Evolutionary conservation across 2,329 filamentous ascomycete species (phyloP).

Genomic region (Neofusicoccum parvum): DNA sequence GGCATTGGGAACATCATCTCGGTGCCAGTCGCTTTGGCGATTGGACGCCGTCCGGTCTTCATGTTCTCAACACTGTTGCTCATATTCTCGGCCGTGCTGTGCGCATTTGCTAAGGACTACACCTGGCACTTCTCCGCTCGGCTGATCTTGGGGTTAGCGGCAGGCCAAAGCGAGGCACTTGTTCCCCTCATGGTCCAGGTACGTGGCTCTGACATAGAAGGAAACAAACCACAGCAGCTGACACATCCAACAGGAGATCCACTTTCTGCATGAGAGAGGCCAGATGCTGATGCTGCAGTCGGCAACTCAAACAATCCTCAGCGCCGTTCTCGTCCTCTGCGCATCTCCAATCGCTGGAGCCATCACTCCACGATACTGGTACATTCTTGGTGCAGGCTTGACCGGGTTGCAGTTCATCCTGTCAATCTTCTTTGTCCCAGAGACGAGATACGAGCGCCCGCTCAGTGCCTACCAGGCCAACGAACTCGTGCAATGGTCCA

Average conservation of each 20-base stretch:
- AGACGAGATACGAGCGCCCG: slow-evolving; percentile 47
- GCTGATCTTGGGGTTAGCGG: slow-evolving; percentile 43
- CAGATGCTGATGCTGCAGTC: slow-evolving; percentile 46
- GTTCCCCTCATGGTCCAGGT: slow-evolving; percentile 44
- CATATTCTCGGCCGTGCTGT: slow-evolving; percentile 21
- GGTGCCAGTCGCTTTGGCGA: slow-evolving; percentile 28
- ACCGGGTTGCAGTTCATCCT: slow-evolving; percentile 38
- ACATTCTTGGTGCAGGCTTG: slow-evolving; percentile 44
- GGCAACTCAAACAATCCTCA: slow-evolving; percentile 44
- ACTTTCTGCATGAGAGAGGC: slow-evolving; percentile 50
- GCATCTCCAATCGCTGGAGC: slow-evolving; percentile 47
- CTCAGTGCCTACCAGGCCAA: slow-evolving; percentile 35
- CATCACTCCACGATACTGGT: slow-evolving; percentile 48
- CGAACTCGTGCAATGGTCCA: slow-evolving; percentile 24
- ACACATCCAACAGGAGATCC: slow-evolving; percentile 38
- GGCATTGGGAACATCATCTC: slow-evolving; percentile 28
- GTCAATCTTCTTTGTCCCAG: slow-evolving; percentile 45
- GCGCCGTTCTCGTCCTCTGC: slow-evolving; percentile 42
- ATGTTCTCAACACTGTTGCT: slow-evolving; percentile 24
- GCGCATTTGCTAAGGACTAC: slow-evolving; percentile 22
- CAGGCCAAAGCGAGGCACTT: slow-evolving; percentile 47
- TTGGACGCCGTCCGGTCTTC: slow-evolving; percentile 30
- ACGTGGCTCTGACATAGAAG: not conserved
- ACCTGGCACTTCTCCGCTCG: slow-evolving; percentile 43
- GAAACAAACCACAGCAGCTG: not conserved